Evolutionary conservation across 805 yeast genomes (phyloP).

Genomic region (Myxozyma nipponensis): DNA sequence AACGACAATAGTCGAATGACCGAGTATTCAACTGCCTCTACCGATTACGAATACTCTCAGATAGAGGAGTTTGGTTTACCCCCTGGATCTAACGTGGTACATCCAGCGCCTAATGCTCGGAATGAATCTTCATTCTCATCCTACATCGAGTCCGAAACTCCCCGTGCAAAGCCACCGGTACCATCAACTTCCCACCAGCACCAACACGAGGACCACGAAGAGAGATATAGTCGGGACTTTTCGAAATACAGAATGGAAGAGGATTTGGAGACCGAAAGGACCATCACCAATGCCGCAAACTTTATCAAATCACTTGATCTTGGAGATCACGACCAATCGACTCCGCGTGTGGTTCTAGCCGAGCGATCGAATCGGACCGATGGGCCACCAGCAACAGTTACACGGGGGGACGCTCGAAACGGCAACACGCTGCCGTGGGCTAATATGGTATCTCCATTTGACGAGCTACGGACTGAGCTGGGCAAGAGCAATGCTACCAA

Average conservation of each 20-base stretch:
- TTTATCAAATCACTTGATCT: constrained; percentile 14
- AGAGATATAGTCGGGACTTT: constrained; percentile 1
- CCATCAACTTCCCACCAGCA: background rate
- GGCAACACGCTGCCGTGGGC: constrained; percentile 18
- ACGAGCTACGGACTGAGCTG: constrained; percentile 19
- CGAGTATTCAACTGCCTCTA: constrained; percentile 15
- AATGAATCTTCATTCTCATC: constrained; percentile 1
- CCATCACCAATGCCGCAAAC: constrained; percentile 13
- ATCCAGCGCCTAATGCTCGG: background rate
- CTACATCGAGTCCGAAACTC: background rate
- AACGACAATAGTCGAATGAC: constrained; percentile 3
- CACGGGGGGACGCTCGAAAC: background rate
- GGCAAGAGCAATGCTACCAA: background rate
- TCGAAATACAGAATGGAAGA: constrained; percentile 10
- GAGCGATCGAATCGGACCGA: constrained; percentile 4
- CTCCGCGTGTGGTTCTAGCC: constrained; percentile 11
- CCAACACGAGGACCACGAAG: background rate
- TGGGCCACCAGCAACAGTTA: background rate
- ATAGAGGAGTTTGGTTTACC: background rate
- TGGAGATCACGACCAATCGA: constrained; percentile 14
- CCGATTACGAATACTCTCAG: constrained; percentile 14
- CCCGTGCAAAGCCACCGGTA: background rate
- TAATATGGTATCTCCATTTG: constrained; percentile 23
- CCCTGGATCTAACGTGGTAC: background rate
- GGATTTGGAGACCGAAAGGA: constrained; percentile 17